Evolutionary conservation across 352 stramenopile genomes (phyloP).

Genomic region (Hyaloperonospora arabidopsidis): DNA sequence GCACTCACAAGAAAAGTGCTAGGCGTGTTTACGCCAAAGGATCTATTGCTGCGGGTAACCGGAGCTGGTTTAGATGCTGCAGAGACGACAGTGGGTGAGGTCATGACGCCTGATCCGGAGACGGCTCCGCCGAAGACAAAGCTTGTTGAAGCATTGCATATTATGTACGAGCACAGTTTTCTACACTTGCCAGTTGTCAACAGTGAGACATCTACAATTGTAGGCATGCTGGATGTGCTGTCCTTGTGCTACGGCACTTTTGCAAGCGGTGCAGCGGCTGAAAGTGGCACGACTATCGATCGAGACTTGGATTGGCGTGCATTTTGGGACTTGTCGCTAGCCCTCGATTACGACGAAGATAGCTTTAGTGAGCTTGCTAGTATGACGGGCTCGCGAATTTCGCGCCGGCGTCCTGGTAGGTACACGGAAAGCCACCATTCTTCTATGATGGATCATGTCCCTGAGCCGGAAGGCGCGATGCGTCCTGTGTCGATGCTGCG

Average conservation of each 20-base stretch:
- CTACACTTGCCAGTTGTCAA: conserved; percentile 95
- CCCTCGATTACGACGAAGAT: conserved; percentile 61
- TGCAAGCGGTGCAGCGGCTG: conserved; percentile 47
- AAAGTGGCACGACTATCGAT: conserved; percentile 28
- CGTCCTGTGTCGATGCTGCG: conserved; percentile 74
- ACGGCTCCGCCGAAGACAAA: conserved; percentile 87
- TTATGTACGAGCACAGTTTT: conserved; percentile 98
- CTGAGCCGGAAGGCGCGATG: conserved; percentile 54
- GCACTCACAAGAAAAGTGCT: conserved; percentile 61
- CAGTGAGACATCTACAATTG: conserved; percentile 51
- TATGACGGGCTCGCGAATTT: conserved; percentile 45
- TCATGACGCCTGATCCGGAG: conserved; percentile 97
- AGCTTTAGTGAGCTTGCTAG: conserved; percentile 68
- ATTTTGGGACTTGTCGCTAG: conserved; percentile 87
- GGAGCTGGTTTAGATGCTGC: conserved; percentile 87
- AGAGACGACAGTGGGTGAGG: conserved; percentile 83
- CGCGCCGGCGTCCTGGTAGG: conserved; percentile 29
- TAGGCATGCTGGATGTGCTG: conserved; percentile 82
- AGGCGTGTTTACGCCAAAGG: conserved; percentile 97
- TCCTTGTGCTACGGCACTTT: conserved; percentile 87
- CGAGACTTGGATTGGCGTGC: conserved; percentile 74
- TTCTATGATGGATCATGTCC: conserved; percentile 38
- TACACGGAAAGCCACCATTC: conserved; percentile 39
- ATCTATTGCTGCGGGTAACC: conserved; percentile 93
- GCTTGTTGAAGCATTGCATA: conserved; percentile 94